Evolutionary conservation across 2,329 filamentous ascomycete genomes (phyloP).

Genomic region (Fusarium abutilonis): DNA sequence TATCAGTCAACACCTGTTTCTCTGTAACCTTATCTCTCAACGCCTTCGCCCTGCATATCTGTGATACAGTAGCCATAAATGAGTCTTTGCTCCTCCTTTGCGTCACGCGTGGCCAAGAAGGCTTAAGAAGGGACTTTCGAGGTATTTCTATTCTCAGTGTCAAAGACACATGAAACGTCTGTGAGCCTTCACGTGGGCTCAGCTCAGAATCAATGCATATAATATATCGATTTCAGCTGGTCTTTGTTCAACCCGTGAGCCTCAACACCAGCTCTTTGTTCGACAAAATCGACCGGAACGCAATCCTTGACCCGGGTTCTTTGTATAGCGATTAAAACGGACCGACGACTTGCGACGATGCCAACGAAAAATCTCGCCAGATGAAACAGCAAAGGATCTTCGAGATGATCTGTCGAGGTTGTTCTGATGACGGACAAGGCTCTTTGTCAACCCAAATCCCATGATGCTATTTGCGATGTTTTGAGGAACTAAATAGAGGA

Average conservation of each 20-base stretch:
- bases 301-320: slow-evolving; percentile 1
- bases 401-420: not conserved
- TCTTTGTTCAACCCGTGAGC: slow-evolving; percentile 19
- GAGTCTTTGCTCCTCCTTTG: slow-evolving; percentile 29
- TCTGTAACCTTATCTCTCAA: slow-evolving; percentile 41
- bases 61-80: slow-evolving; percentile 38
- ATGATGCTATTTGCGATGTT: slow-evolving; percentile 22
- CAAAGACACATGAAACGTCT: slow-evolving; percentile 25
- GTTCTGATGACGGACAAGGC: not conserved
- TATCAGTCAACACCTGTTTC: slow-evolving; percentile 35
- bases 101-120: not conserved
- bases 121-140: not conserved
- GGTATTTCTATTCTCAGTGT: slow-evolving; percentile 23
- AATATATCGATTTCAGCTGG: not conserved
- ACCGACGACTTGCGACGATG: not conserved
- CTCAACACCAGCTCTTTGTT: slow-evolving; percentile 18
- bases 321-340: not conserved
- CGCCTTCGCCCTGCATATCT: slow-evolving; percentile 27
- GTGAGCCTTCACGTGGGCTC: not conserved
- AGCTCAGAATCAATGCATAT: slow-evolving; percentile 11
- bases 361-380: slow-evolving; percentile 3
- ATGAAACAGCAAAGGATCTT: slow-evolving; percentile 16
- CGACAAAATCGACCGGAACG: slow-evolving; percentile 7
- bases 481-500: not conserved
- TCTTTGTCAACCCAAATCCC: slow-evolving; percentile 23